A percentile compares a stretch with the other conserved stretches of the same genome.
These are phyloP conservation scores for Candida anutae DNA, from an alignment of 1,139 yeast genomes.

Conservation along the genomic window DNA sequence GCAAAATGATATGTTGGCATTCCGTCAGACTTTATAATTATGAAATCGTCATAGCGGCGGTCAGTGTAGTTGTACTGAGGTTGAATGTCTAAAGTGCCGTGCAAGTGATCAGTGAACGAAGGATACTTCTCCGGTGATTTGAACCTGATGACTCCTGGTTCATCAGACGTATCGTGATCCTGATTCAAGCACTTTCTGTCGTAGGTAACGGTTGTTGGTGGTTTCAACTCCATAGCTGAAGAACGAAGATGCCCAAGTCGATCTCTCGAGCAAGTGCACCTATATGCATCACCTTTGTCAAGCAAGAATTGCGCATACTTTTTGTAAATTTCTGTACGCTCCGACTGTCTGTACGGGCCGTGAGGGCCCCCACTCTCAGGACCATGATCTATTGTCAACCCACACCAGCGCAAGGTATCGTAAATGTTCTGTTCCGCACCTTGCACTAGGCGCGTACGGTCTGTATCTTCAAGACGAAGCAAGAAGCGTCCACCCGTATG, in stretches of 20 bases:
- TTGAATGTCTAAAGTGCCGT: slow-evolving; percentile 69
- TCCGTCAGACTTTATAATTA: slow-evolving; percentile 82
- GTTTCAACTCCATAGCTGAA: slow-evolving; percentile 65
- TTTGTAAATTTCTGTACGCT: slow-evolving; percentile 57
- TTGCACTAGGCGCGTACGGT: slow-evolving; percentile 62
- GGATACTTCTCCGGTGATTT: slow-evolving; percentile 68
- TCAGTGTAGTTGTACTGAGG: slow-evolving; percentile 70
- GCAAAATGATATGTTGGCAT: slow-evolving; percentile 96
- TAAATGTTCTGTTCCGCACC: slow-evolving; percentile 84
- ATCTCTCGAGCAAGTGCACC: slow-evolving; percentile 83
- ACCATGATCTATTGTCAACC: slow-evolving; percentile 72
- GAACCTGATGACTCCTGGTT: slow-evolving; percentile 46
- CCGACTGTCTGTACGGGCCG: slow-evolving; percentile 83
- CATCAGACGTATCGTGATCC: slow-evolving; percentile 15
- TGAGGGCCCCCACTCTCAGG: slow-evolving; percentile 59
- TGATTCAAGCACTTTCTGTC: slow-evolving; percentile 62
- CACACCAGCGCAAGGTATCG: slow-evolving; percentile 72
- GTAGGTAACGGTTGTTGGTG: slow-evolving; percentile 89
- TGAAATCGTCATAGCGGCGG: slow-evolving; percentile 81
- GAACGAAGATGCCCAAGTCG: slow-evolving; percentile 59
- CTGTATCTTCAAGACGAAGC: slow-evolving; percentile 87
- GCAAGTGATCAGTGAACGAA: slow-evolving; percentile 60
- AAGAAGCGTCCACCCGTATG: slow-evolving; percentile 76
- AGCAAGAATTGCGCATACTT: slow-evolving; percentile 51
- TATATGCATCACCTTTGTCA: slow-evolving; percentile 66